Conservation (phyloP, 495 filamentous ascomycete genomes). For the Podospora tetraspora region DNA sequence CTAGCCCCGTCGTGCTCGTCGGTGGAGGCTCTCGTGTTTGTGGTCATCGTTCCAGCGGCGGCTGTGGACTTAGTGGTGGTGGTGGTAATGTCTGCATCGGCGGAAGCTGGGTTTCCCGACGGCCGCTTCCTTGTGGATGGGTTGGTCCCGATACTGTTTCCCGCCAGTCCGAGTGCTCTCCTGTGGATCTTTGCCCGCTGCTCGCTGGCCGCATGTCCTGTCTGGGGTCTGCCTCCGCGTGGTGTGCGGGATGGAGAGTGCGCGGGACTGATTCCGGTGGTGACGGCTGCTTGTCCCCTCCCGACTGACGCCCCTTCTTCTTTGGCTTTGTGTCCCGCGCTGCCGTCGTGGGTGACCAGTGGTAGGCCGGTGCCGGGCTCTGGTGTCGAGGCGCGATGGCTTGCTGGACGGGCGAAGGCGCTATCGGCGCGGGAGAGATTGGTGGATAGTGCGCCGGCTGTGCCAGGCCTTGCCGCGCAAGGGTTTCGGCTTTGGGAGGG, state of each 20-base stretch:
- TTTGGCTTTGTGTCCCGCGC: constrained; percentile 12
- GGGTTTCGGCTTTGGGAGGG: constrained; percentile 23
- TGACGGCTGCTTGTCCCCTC: constrained; percentile 7
- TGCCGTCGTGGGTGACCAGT: background rate
- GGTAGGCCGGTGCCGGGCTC: constrained; percentile 19
- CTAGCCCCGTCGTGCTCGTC: constrained; percentile 6
- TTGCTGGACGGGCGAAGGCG: constrained; percentile 19
- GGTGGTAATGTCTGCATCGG: constrained; percentile 10
- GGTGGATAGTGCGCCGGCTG: constrained; percentile 33
- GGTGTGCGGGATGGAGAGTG: constrained; percentile 2
- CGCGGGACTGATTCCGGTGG: constrained; percentile 14
- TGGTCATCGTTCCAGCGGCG: constrained; percentile 3
- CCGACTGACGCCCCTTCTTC: constrained; percentile 15
- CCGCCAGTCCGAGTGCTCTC: constrained; percentile 13
- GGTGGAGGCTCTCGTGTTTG: constrained; percentile 14
- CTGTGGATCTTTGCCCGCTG: background rate
- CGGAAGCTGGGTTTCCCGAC: background rate
- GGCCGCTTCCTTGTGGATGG: background rate
- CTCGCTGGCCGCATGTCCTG: constrained; percentile 4
- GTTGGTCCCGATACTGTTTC: constrained; percentile 1
- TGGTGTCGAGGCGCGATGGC: constrained; percentile 19
- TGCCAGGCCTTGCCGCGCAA: constrained; percentile 17
- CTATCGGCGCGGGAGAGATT: constrained; percentile 36
- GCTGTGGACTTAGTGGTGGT: constrained; percentile 18
- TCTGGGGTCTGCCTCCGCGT: constrained; percentile 6